A percentile compares a stretch with the other conserved stretches of the same genome.
These are phyloP conservation scores for Tieghemiomyces parasiticus DNA, from an alignment of 192 early-diverging fungal species.

Conservation along the genomic window DNA sequence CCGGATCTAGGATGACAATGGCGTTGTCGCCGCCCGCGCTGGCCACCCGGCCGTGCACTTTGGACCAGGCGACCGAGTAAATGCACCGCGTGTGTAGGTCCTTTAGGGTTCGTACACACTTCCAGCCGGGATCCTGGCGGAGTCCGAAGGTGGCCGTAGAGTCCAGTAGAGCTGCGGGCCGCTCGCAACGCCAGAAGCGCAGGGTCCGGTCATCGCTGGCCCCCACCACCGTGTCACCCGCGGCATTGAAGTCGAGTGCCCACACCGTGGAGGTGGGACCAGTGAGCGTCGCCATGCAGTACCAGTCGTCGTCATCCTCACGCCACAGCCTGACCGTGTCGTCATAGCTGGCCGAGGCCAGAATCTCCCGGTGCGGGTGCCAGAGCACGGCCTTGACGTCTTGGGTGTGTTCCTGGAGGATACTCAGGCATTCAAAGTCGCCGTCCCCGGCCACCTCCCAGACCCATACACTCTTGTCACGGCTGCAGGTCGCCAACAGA, in stretches of 20 bases:
- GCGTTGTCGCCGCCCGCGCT: slow-evolving; percentile 74
- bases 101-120: slow-evolving; percentile 43
- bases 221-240: slow-evolving; percentile 48
- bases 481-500: slow-evolving; percentile 81
- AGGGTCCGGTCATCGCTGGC: slow-evolving; percentile 81
- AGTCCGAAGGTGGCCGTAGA: slow-evolving; percentile 30
- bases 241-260: slow-evolving; percentile 72
- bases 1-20: slow-evolving; percentile 43
- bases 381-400: slow-evolving; percentile 92
- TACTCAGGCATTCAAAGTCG: slow-evolving; percentile 92
- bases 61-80: slow-evolving; percentile 88
- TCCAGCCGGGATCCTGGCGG: slow-evolving; percentile 45
- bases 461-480: slow-evolving; percentile 98
- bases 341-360: slow-evolving; percentile 85
- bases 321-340: slow-evolving; percentile 88
- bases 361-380: slow-evolving; percentile 74
- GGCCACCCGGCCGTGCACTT: slow-evolving; percentile 50
- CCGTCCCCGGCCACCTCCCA: slow-evolving; percentile 82
- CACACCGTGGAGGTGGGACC: slow-evolving; percentile 89
- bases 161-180: slow-evolving; percentile 18
- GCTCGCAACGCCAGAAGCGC: slow-evolving; percentile 52
- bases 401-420: slow-evolving; percentile 89
- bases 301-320: slow-evolving; percentile 96
- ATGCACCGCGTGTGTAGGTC: slow-evolving; percentile 75
- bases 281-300: slow-evolving; percentile 66